Evolutionary conservation across 2,329 filamentous ascomycete species (phyloP).

Genomic region (Paecilomyces formosus): DNA sequence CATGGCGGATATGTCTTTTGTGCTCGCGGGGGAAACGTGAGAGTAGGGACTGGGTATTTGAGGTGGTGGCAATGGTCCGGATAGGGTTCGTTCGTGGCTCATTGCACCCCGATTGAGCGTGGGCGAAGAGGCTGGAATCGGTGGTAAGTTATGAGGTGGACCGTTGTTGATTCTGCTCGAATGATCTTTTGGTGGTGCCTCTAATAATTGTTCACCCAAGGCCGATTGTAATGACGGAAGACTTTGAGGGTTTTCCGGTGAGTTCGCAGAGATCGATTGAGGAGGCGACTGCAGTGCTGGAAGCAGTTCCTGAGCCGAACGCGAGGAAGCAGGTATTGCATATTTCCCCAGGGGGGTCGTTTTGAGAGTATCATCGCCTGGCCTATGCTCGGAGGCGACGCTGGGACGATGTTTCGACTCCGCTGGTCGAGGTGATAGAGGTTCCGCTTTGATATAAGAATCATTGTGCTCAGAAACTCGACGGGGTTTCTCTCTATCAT

Average conservation of each 20-base stretch:
- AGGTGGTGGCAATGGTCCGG: slow-evolving; percentile 18
- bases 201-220: slow-evolving; percentile 18
- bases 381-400: background rate
- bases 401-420: background rate
- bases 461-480: background rate
- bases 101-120: slow-evolving; percentile 18
- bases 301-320: slow-evolving; percentile 24
- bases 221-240: slow-evolving; percentile 36
- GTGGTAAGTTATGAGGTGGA: slow-evolving; percentile 15
- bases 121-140: slow-evolving; percentile 17
- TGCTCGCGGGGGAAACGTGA: slow-evolving; percentile 31
- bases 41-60: slow-evolving; percentile 28
- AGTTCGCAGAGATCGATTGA: slow-evolving; percentile 21
- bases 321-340: slow-evolving; percentile 23
- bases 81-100: slow-evolving; percentile 22
- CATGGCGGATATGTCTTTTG: slow-evolving; percentile 26
- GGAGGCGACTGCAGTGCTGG: slow-evolving; percentile 33
- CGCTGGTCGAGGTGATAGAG: slow-evolving; percentile 2
- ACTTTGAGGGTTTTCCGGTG: slow-evolving; percentile 27
- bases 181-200: slow-evolving; percentile 19
- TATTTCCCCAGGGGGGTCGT: slow-evolving; percentile 24
- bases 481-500: background rate
- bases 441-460: background rate
- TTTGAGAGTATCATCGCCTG: slow-evolving; percentile 14
- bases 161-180: slow-evolving; percentile 16